Evolutionary conservation across 23 red algal species (phyloP), one percentile per base, ranked within the genome.

Genomic region (Chondrus crispus): DNA sequence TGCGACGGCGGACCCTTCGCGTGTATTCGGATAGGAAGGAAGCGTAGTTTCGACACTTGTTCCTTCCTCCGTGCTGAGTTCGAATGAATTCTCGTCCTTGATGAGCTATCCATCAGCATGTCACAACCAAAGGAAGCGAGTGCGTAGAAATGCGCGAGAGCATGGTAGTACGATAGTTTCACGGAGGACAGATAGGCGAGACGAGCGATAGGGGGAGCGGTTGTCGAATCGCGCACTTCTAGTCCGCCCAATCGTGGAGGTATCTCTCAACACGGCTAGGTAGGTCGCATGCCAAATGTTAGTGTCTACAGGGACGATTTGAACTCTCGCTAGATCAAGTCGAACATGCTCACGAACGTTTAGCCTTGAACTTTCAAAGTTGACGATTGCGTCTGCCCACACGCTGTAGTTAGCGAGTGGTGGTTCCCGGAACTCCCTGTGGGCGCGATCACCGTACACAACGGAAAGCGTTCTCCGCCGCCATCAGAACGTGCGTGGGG

Each of bases 391-490:
- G 33, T 49, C 20, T 14, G 68, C 64, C 92, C 92, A 94, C 12
- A 55, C 41, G 6, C 51, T 75, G 49, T 87, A 94, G 49, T 88
- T 4, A 39, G 88, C 83, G 16, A 94, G 80, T 47, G 63, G 80
- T 48, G 57, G 68, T 35, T 41, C 19, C 11, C 68, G 81, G 49
- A 42, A 80, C 48, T 51, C 42, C 4, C 81, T 51, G 49, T 66
- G 60, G n/a, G 79, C 32, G 95, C 91, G 26, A 62, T 49, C 16
- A 93, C 45, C 30, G 89, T 91, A 40, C 57, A 89, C 97, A 94
- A 99, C 7, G 96, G 84, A 53, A 99, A 94, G 30, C 97, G 82
- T 66, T 99, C 97, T 18, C 97, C 97, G 29, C 97, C 97, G 16
- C 97, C 97, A 14, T 94, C 97, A 41, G 62, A 85, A 42, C 84